These are phyloP conservation scores for Colletotrichum lini DNA, from an alignment of 2,329 filamentous ascomycete genomes.

Conservation along the genomic window DNA sequence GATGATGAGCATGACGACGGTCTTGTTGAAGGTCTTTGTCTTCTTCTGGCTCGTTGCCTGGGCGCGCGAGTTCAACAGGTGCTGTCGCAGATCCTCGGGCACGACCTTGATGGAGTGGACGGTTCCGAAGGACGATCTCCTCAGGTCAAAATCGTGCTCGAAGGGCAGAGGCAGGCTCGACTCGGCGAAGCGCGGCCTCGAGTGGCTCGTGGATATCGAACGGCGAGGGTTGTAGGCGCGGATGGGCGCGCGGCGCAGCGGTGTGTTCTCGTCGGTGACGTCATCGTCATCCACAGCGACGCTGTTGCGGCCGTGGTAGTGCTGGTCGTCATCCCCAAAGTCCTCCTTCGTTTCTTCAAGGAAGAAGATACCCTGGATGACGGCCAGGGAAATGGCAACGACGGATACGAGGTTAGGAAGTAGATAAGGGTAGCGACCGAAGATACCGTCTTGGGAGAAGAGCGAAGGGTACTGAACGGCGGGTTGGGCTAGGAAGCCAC, in stretches of 20 bases:
- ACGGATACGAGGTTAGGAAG: constrained; percentile 71
- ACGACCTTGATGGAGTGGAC: constrained; percentile 56
- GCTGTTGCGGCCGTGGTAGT: constrained; percentile 34
- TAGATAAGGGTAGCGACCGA: constrained; percentile 79
- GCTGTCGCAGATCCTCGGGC: constrained; percentile 42
- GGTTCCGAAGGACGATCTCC: constrained; percentile 58
- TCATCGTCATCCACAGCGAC: constrained; percentile 45
- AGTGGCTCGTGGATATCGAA: constrained; percentile 44
- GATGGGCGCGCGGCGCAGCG: constrained; percentile 47
- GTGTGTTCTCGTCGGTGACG: constrained; percentile 48
- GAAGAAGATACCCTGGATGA: constrained; percentile 75
- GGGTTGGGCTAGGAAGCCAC: constrained; percentile 54
- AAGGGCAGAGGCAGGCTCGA: constrained; percentile 52
- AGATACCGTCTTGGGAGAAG: constrained; percentile 57
- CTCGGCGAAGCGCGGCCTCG: constrained; percentile 51
- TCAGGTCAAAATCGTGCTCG: constrained; percentile 54
- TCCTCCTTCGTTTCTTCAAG: constrained; percentile 63
- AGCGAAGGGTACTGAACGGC: constrained; percentile 52
- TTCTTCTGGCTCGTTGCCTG: constrained; percentile 23
- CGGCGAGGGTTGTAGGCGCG: constrained; percentile 40
- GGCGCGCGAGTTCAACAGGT: constrained; percentile 21
- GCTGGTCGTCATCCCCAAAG: constrained; percentile 30
- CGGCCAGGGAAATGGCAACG: constrained; percentile 73
- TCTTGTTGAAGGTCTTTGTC: constrained; percentile 53
- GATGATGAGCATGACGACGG: constrained; percentile 58